These are phyloP conservation scores for Solanum appendiculatum DNA, from an alignment of 257 asterid species.

Conservation along the genomic window DNA sequence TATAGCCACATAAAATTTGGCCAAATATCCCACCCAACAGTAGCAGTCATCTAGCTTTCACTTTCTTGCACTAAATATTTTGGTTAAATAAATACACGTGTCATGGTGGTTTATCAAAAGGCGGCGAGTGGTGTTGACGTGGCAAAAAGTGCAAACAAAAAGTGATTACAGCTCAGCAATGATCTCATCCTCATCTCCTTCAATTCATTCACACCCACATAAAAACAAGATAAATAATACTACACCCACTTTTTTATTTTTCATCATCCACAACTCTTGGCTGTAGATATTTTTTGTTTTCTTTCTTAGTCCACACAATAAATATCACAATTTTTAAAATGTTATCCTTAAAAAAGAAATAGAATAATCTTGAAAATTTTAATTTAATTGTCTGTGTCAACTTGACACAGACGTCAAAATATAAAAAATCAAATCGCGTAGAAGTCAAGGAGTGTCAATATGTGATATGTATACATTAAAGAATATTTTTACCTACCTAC, in stretches of 20 bases:
- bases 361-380: neutral
- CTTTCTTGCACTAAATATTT: neutral
- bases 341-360: neutral
- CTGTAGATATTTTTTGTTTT: neutral
- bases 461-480: too few relatives aligned
- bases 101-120: neutral
- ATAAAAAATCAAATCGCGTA: too few relatives aligned
- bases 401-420: too few relatives aligned
- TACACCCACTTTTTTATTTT: neutral
- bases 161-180: neutral
- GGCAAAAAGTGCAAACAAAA: neutral
- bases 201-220: neutral
- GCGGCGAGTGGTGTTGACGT: neutral
- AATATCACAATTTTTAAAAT: neutral
- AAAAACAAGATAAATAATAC: neutral
- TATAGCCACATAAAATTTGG: neutral
- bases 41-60: neutral
- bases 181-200: neutral
- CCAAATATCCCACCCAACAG: neutral
- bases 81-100: neutral
- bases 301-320: neutral
- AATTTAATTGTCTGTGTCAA: too few relatives aligned
- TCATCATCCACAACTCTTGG: neutral
- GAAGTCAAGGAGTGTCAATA: neutral
- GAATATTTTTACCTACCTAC: too few relatives aligned